Percentiles rank a stretch among this genome's conserved stretches.
These are phyloP conservation scores for Cornus florida DNA, from an alignment of 148 eudicot species.

Conservation along the genomic window DNA sequence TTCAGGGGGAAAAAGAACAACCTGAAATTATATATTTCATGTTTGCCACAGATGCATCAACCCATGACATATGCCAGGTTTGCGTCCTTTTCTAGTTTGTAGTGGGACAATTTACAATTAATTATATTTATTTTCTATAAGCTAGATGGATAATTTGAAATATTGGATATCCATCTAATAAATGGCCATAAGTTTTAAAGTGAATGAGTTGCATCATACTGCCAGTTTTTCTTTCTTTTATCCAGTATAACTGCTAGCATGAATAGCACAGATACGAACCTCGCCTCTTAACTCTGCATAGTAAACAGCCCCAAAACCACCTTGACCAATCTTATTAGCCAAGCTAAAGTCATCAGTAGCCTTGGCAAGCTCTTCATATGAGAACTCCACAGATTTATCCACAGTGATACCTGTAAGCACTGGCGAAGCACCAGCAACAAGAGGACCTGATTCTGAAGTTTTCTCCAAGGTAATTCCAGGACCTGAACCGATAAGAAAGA, in stretches of 20 bases:
- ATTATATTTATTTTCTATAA: not conserved
- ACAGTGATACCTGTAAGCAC: conserved; percentile 33
- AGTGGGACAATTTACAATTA: not conserved
- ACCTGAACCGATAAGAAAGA: conserved; percentile 18
- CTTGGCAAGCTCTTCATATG: conserved; percentile 52
- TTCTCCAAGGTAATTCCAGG: conserved; percentile 22
- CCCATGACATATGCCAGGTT: not conserved
- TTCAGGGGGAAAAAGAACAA: conserved; percentile 3
- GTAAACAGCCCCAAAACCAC: conserved; percentile 65
- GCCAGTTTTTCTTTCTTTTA: no score
- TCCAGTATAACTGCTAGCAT: not conserved
- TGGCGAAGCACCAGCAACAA: conserved; percentile 23
- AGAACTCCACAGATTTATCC: conserved; percentile 59
- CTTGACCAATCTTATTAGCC: conserved; percentile 60
- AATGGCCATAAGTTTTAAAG: not conserved
- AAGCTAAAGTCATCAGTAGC: conserved; percentile 54
- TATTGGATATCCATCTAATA: not conserved
- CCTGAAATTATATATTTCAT: not conserved
- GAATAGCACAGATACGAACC: conserved; percentile 28
- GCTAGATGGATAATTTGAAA: not conserved
- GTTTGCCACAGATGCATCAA: not conserved
- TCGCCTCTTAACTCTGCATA: conserved; percentile 62
- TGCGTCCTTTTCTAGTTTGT: not conserved
- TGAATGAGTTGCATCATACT: not conserved
- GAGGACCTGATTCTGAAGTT: conserved; percentile 25